phyloP scores from a whole-genome alignment of 2,329 filamentous ascomycete species.

The Cordyceps javanica region DNA sequence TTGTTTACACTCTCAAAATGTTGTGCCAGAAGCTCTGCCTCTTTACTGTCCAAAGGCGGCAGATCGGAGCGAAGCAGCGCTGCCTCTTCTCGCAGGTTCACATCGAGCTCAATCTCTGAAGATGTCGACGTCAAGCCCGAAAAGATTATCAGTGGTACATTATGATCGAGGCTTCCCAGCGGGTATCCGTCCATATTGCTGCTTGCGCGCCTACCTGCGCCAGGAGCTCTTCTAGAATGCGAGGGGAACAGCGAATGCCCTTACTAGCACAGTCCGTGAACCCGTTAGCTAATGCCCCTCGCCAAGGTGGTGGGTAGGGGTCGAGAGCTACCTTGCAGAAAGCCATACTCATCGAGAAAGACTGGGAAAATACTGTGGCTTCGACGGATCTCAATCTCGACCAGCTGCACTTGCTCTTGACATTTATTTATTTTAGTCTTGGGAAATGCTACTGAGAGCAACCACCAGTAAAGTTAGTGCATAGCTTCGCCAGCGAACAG shows the following conservation, averaged over 20 bases:
- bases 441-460: neutral
- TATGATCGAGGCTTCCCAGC: slow-evolving; percentile 73
- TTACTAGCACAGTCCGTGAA: slow-evolving; percentile 6
- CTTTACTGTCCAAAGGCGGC: slow-evolving; percentile 57
- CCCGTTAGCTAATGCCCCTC: slow-evolving; percentile 10
- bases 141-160: slow-evolving; percentile 76
- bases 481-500: neutral
- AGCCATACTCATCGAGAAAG: neutral
- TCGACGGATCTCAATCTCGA: neutral
- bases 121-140: slow-evolving; percentile 58
- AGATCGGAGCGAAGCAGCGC: slow-evolving; percentile 65
- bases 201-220: slow-evolving; percentile 5
- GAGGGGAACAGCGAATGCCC: neutral
- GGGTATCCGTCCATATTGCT: slow-evolving; percentile 67
- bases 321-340: slow-evolving; percentile 3
- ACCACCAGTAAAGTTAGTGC: neutral
- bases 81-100: slow-evolving; percentile 50
- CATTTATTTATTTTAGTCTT: neutral
- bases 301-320: neutral
- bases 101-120: slow-evolving; percentile 37
- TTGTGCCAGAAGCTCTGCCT: slow-evolving; percentile 58
- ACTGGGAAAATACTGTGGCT: neutral
- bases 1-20: slow-evolving; percentile 63
- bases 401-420: neutral
- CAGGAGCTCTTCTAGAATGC: neutral